Evolutionary conservation across 2,329 filamentous ascomycete species (phyloP).

Genomic region (Corinectria fuckeliana): DNA sequence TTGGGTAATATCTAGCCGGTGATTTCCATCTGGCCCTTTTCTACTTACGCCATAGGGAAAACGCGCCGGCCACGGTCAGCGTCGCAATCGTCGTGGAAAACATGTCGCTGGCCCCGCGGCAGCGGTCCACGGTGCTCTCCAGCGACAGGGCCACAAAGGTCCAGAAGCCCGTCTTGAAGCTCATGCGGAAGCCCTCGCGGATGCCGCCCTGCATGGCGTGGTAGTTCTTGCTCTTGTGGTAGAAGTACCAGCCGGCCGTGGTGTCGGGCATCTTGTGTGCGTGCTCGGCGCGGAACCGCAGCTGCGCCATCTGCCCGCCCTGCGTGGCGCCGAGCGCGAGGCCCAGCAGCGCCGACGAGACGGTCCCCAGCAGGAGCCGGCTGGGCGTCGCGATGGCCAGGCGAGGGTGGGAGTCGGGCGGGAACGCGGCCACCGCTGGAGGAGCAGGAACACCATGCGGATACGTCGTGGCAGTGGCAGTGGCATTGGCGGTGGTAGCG

Average conservation of each 20-base stretch:
- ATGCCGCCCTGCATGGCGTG: slow-evolving; percentile 79
- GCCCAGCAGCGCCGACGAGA: slow-evolving; percentile 71
- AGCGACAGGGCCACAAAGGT: slow-evolving; percentile 78
- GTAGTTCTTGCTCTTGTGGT: slow-evolving; percentile 98
- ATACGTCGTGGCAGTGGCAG: background rate
- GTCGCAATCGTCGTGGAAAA: slow-evolving; percentile 83
- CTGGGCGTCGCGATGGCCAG: slow-evolving; percentile 68
- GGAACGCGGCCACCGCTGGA: slow-evolving; percentile 33
- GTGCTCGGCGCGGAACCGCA: slow-evolving; percentile 94
- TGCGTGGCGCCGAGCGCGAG: slow-evolving; percentile 73
- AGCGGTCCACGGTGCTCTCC: slow-evolving; percentile 84
- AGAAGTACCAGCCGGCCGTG: slow-evolving; percentile 93
- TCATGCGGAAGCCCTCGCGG: slow-evolving; percentile 79
- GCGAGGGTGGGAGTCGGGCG: slow-evolving; percentile 48
- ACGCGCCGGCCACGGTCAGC: slow-evolving; percentile 81
- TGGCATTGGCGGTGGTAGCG: slow-evolving; percentile 13
- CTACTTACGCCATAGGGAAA: slow-evolving; percentile 83
- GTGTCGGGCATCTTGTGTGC: slow-evolving; percentile 88
- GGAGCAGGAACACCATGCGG: too few species aligned
- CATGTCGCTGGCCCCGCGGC: slow-evolving; percentile 74
- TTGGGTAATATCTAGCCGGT: slow-evolving; percentile 36
- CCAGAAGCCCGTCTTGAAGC: slow-evolving; percentile 72
- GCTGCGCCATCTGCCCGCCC: slow-evolving; percentile 74
- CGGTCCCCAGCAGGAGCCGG: slow-evolving; percentile 70
- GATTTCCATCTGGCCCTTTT: slow-evolving; percentile 36